A percentile compares a stretch with the other conserved stretches of the same genome.
These are phyloP conservation scores for Tagetes patula DNA, from an alignment of 129 eudicot species.

Conservation along the genomic window DNA sequence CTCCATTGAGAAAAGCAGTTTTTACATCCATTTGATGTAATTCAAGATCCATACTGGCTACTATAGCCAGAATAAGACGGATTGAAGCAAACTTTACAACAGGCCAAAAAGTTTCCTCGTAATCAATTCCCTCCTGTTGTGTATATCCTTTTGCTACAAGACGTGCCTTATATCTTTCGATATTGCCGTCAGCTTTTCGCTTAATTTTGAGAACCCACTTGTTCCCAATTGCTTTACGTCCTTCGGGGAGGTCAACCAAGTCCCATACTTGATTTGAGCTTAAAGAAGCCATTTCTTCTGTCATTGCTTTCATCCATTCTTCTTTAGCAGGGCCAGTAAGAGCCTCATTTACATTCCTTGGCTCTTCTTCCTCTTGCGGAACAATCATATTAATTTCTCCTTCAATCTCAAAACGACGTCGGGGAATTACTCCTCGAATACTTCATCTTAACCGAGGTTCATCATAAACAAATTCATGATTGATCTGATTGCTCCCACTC, in stretches of 20 bases:
- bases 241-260: constrained; percentile 6
- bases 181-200: background rate
- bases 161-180: constrained; percentile 9
- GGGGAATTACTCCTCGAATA: background rate
- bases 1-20: background rate
- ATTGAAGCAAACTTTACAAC: background rate
- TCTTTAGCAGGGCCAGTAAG: background rate
- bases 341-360: background rate
- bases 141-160: constrained; percentile 12
- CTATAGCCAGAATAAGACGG: background rate
- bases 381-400: background rate
- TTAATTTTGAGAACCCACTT: constrained; percentile 17
- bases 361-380: background rate
- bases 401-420: background rate
- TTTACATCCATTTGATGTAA: constrained; percentile 7
- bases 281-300: background rate
- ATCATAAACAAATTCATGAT: background rate
- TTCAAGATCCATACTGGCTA: background rate
- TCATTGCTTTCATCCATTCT: constrained; percentile 6
- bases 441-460: background rate
- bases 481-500: background rate
- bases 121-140: constrained; percentile 5
- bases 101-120: constrained; percentile 7
- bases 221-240: constrained; percentile 7
- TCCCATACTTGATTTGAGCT: background rate